Evolutionary conservation across 495 filamentous ascomycete species (phyloP).

Genomic region (Penicillium nucicola): DNA sequence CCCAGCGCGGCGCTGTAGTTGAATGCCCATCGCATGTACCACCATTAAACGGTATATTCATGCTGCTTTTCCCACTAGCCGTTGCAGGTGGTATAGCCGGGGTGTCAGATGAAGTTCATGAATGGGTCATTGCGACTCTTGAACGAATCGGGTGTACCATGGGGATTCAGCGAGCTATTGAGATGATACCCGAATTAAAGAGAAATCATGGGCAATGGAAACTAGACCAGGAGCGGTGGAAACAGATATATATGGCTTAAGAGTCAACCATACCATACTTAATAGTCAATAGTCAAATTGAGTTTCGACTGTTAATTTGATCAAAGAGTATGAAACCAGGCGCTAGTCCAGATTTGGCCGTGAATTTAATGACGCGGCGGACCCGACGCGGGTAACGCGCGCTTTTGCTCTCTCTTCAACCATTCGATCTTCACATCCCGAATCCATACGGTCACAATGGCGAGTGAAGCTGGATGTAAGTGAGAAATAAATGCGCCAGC

Average conservation of each 20-base stretch:
- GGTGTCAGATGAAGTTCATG: slow-evolving; percentile 24
- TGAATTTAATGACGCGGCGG: neutral
- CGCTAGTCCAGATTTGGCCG: slow-evolving; percentile 1
- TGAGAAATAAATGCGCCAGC: neutral
- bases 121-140: slow-evolving; percentile 27
- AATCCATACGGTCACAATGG: slow-evolving; percentile 30
- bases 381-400: slow-evolving; percentile 19
- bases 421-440: neutral
- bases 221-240: slow-evolving; percentile 2
- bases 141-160: slow-evolving; percentile 26
- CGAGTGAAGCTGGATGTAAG: slow-evolving; percentile 51
- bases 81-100: slow-evolving; percentile 26
- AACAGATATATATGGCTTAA: neutral
- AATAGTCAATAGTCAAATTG: slow-evolving; percentile 23
- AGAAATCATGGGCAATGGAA: slow-evolving; percentile 1
- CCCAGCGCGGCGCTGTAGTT: neutral
- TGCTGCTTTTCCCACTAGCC: slow-evolving; percentile 28
- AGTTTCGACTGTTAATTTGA: too few relatives aligned
- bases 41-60: slow-evolving; percentile 26
- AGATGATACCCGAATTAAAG: slow-evolving; percentile 17
- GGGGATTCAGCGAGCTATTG: slow-evolving; percentile 24
- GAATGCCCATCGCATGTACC: slow-evolving; percentile 3
- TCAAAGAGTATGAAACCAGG: too few relatives aligned
- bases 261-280: too few relatives aligned
- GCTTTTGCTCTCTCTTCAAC: slow-evolving; percentile 3